Percentiles rank a stretch among this genome's conserved stretches.
phyloP scores from a whole-genome alignment of 2,329 filamentous ascomycete genomes.

The Neopestalotiopsis sp. region DNA sequence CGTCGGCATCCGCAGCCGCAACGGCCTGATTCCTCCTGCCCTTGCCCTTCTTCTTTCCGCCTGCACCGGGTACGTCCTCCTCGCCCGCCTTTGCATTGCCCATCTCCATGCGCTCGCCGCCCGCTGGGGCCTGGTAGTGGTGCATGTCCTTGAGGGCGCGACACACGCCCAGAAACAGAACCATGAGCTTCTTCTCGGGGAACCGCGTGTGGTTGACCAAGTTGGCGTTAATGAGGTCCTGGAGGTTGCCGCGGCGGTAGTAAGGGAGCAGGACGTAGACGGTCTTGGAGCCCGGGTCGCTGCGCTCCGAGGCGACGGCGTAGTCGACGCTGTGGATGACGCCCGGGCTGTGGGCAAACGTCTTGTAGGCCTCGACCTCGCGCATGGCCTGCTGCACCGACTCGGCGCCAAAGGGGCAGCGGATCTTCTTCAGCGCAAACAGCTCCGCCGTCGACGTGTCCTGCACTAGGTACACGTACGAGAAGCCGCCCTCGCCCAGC shows the following conservation, averaged over 20 bases:
- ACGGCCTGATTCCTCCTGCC: conserved; percentile 40
- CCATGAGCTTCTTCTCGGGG: conserved; percentile 86
- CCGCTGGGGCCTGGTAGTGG: conserved; percentile 69
- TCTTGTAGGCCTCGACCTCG: conserved; percentile 94
- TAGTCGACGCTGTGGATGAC: conserved; percentile 63
- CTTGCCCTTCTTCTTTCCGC: conserved; percentile 37
- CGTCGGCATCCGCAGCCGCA: conserved; percentile 64
- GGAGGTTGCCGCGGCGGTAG: conserved; percentile 92
- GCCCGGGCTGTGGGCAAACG: conserved; percentile 82
- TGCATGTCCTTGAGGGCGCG: conserved; percentile 90
- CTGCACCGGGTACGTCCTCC: conserved; percentile 44
- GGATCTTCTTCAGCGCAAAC: conserved; percentile 97
- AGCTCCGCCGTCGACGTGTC: conserved; percentile 83
- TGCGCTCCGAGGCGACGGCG: conserved; percentile 60
- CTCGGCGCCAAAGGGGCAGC: conserved; percentile 96
- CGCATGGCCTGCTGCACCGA: conserved; percentile 93
- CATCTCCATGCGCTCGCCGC: conserved; percentile 60
- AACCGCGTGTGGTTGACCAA: conserved; percentile 93
- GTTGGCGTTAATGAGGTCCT: conserved; percentile 99
- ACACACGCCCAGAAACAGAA: conserved; percentile 90
- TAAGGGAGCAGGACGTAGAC: conserved; percentile 97
- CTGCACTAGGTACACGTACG: conserved; percentile 98
- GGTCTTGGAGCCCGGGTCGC: conserved; percentile 78
- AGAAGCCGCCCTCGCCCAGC: conserved; percentile 97
- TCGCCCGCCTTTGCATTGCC: conserved; percentile 47